Base-by-base conservation (phyloP, 495 filamentous ascomycete genomes). In the Stereocaulon alpinum region DNA sequence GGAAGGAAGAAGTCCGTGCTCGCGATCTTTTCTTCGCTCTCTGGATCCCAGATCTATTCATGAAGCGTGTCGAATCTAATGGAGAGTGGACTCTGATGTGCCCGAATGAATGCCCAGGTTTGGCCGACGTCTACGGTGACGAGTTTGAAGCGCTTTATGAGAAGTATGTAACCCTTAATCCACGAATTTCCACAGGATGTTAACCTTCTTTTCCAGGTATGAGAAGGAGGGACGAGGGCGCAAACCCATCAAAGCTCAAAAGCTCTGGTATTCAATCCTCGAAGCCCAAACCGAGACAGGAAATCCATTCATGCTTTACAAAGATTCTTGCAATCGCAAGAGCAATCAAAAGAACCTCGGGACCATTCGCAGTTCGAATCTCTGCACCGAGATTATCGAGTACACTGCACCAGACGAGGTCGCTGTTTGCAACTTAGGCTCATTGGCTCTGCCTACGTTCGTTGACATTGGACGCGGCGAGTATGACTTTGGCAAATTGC, bases 271-370 rank as follows among this genome's bases (percentile, higher is more conserved):
- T 71, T 87, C 90, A 56, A 95, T 98, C 62, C 82, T 98, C 43
- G 93, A 98, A 73, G 86, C 94, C 59, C 93, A 98, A 77, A 96
- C 91, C 34, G 93, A 98, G 82, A 98, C 93, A 43, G 93, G 93
- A 59, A 96, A 95, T 75, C 93, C 93, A 48, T 98, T 94, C 78
- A 97, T 98, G 88, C 84, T 96, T 57, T 98, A 98, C 85, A 98
- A 98, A 79, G 93, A 98, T 73, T 82, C 86, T 64, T 92, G 88
- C 80, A 98, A 98, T 80, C 82, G 83, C 66, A 98, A 98, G 84
- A 96, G 91, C 80, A 98, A 98, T 82, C 93, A 98, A 74, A 95
- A 97, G 86, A 98, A 98, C 70, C 80, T 98, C 34, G 93, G 93
- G 48, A 95, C 91, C 48, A 97, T 98, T 66, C 89, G 88, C 69